Evolutionary conservation across 2,329 filamentous ascomycete species (phyloP), one percentile per base, ranked within the genome.

Genomic region (Helotiales sp.): DNA sequence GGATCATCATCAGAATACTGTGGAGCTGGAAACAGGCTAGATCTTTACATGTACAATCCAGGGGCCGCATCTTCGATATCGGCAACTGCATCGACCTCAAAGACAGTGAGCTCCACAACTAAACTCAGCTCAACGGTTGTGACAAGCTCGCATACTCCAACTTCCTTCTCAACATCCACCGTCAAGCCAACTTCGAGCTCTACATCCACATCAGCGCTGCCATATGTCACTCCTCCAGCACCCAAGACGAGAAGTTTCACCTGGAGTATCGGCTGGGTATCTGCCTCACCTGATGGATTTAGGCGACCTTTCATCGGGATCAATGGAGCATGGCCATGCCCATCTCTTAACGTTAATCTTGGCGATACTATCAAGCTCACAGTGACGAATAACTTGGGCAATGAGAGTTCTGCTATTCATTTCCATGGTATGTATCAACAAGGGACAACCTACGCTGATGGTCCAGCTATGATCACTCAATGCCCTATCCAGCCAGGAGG

Each of bases 401-500:
- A 83, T 64, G 72, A 82, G 66, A 78, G 76, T 4, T 81, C 80
- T 5, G 77, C 78, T 42, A 60, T 82, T 2, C 79, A 77, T 70
- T 88, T 82, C 69, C 85, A 88, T 68, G 85, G 85, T 19, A 71
- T 87, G 59, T 79, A 74, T 69, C 80, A 84, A 70, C 74, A 74
- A 75, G 44, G 83, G 78, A 2, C 74, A 71, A 6, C 72, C 77
- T 40, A 84, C 85, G 79, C 38, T 5, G 86, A 89, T 69, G 86
- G 86, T 0, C 78, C 82, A 2, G 73, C 72, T 1, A 75, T 75
- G 15, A 76, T 82, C 4, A 82, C 80, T 1, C 65, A 67, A 44
- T 67, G 64, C 38, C 59, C 64, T 10, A 65, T 66, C 31, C 58
- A 56, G 25, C 64, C 63, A 2, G 64, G 63, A 12, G 71, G 72